These are phyloP conservation scores for Exophiala mesophila DNA, from an alignment of 2,329 filamentous ascomycete species.

Conservation along the genomic window DNA sequence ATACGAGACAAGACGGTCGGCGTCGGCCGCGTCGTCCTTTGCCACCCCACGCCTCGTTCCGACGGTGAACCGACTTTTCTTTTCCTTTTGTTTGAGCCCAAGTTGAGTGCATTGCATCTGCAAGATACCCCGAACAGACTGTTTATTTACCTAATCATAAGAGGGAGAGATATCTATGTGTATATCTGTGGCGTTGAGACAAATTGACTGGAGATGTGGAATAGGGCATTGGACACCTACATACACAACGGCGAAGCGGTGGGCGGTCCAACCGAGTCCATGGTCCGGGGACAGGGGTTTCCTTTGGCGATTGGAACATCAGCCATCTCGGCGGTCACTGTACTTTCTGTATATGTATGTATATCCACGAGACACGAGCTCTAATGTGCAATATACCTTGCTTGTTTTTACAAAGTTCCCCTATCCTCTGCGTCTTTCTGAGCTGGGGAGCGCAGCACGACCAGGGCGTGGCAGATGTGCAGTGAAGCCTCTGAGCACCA, in stretches of 20 bases:
- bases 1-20: constrained; percentile 1
- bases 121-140: constrained; percentile 14
- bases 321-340: background rate
- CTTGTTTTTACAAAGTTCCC: background rate
- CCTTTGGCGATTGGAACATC: no score
- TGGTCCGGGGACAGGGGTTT: no score
- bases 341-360: background rate
- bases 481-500: no score
- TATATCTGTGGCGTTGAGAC: constrained; percentile 9
- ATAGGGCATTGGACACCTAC: background rate
- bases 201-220: background rate
- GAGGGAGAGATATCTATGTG: background rate
- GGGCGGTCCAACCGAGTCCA: no score
- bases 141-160: constrained; percentile 10
- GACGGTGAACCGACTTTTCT: no score
- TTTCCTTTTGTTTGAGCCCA: constrained; percentile 4
- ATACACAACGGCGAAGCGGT: no score
- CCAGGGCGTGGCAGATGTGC: no score
- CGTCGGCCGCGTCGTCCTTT: no score
- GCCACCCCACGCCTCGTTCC: no score
- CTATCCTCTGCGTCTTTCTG: background rate
- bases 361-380: background rate
- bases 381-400: background rate
- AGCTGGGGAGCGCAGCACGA: no score
- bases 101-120: constrained; percentile 11